Percentiles rank a stretch among this genome's conserved stretches.
phyloP scores from a whole-genome alignment of 2,329 filamentous ascomycete species.

The Periconia macrospinosa region DNA sequence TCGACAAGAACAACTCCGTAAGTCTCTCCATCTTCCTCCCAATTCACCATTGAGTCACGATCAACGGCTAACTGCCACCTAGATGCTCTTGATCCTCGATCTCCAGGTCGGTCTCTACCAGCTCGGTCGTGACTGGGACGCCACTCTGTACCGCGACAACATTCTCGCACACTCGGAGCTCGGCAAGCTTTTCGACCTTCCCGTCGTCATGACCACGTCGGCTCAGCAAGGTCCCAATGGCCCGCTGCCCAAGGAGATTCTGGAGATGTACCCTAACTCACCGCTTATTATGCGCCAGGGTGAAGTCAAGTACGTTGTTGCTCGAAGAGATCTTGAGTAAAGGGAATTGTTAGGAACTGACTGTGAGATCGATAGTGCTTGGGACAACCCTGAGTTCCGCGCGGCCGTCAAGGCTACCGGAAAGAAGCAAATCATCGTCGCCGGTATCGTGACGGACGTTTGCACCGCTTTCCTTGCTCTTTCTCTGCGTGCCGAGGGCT shows the following conservation, averaged over 20 bases:
- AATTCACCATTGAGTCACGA: neutral
- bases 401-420: conserved; percentile 65
- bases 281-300: conserved; percentile 69
- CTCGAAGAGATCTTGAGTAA: neutral
- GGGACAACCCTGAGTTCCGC: conserved; percentile 73
- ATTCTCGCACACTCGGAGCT: conserved; percentile 69
- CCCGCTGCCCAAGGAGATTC: conserved; percentile 68
- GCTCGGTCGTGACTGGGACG: conserved; percentile 67
- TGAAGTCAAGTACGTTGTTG: conserved; percentile 61
- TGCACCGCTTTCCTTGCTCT: conserved; percentile 75
- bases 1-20: conserved; percentile 46
- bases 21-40: neutral
- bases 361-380: conserved; percentile 51
- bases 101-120: conserved; percentile 62
- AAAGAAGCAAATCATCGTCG: conserved; percentile 71
- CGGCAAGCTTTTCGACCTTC: conserved; percentile 67
- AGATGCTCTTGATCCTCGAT: conserved; percentile 62
- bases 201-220: conserved; percentile 71
- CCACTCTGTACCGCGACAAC: conserved; percentile 66
- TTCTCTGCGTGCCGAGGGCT: conserved; percentile 70
- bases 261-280: conserved; percentile 66
- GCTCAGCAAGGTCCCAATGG: conserved; percentile 72
- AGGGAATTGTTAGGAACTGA: conserved; percentile 6
- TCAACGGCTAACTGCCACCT: conserved; percentile 1
- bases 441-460: conserved; percentile 73